These are phyloP conservation scores for Epichloe elymi DNA, from an alignment of 2,329 filamentous ascomycete genomes.

Conservation along the genomic window DNA sequence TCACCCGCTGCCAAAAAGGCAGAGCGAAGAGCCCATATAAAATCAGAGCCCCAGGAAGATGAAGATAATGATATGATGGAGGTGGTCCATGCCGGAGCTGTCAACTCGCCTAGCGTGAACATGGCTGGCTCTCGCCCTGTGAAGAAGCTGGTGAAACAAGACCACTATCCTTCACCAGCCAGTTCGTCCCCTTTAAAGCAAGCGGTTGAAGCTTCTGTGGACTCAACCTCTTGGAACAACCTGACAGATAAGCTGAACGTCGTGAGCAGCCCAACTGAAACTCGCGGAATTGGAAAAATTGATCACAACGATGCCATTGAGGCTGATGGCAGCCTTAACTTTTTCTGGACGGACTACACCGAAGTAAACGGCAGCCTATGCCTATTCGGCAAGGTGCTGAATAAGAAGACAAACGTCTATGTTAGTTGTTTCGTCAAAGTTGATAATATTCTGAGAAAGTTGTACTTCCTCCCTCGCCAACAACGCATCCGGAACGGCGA, in stretches of 20 bases:
- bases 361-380: slow-evolving; percentile 86
- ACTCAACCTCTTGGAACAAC: slow-evolving; percentile 78
- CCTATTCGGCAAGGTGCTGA: slow-evolving; percentile 89
- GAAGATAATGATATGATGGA: slow-evolving; percentile 80
- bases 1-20: slow-evolving; percentile 74
- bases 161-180: slow-evolving; percentile 54
- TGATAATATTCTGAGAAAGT: slow-evolving; percentile 83
- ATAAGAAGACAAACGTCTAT: slow-evolving; percentile 66
- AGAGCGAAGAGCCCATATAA: slow-evolving; percentile 50
- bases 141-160: slow-evolving; percentile 59
- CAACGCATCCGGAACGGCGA: slow-evolving; percentile 41
- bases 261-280: slow-evolving; percentile 59
- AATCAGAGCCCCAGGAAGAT: slow-evolving; percentile 43
- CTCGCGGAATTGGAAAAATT: slow-evolving; percentile 61
- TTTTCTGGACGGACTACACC: slow-evolving; percentile 96
- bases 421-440: slow-evolving; percentile 93
- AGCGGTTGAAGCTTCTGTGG: slow-evolving; percentile 44
- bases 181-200: slow-evolving; percentile 61
- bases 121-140: slow-evolving; percentile 61
- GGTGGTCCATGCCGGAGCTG: slow-evolving; percentile 61
- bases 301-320: slow-evolving; percentile 79
- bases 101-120: slow-evolving; percentile 63
- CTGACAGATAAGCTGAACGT: slow-evolving; percentile 80
- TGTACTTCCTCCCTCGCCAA: slow-evolving; percentile 83
- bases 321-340: slow-evolving; percentile 76